Conservation (phyloP, 306 rosid genomes). For the Rosa persica region DNA sequence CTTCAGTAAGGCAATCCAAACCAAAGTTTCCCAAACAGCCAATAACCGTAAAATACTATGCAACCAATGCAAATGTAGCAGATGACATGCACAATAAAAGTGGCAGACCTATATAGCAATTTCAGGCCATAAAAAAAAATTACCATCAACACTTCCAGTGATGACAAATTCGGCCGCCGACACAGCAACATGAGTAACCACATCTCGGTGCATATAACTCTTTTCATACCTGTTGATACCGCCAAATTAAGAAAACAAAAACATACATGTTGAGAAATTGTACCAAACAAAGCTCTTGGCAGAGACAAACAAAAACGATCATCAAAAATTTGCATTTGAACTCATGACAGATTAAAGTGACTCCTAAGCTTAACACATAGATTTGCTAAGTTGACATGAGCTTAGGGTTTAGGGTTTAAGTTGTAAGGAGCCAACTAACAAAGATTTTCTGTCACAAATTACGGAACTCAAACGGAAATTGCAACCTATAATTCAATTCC, state of each 20-base stretch:
- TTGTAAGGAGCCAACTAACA: neutral
- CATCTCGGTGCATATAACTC: conserved; percentile 95
- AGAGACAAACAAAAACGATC: neutral
- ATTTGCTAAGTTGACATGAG: neutral
- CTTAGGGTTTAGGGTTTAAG: conserved; percentile 1
- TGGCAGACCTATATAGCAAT: neutral
- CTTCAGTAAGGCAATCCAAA: neutral
- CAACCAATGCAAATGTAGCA: neutral
- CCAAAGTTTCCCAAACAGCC: neutral
- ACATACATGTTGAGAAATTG: neutral
- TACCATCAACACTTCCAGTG: conserved; percentile 96
- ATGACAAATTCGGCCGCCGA: conserved; percentile 82
- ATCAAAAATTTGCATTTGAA: neutral
- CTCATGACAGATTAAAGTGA: neutral
- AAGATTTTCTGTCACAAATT: neutral
- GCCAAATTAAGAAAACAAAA: neutral
- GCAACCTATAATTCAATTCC: neutral
- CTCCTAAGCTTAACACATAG: neutral
- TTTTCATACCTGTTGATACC: conserved; percentile 79
- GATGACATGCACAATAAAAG: neutral
- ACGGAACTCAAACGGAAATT: neutral
- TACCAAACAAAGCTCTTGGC: neutral
- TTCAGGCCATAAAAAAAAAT: neutral
- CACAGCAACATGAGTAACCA: conserved; percentile 93
- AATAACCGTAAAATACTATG: neutral